Base-by-base conservation (phyloP, 2,329 filamentous ascomycete genomes). In the Colletotrichum abscissum region DNA sequence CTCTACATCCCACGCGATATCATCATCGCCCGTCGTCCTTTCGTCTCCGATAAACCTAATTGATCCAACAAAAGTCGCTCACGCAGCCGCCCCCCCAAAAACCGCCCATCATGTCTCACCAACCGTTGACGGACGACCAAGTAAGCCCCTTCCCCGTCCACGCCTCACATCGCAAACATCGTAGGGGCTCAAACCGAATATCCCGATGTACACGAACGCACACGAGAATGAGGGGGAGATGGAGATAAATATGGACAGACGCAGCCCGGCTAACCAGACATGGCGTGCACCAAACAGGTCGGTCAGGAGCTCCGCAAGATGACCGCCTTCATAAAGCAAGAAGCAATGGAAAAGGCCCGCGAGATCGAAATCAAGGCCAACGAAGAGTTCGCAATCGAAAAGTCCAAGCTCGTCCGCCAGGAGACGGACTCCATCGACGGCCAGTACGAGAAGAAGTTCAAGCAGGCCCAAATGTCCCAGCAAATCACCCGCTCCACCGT, bases 261-360 rank as follows among this genome's bases (percentile, higher is more conserved):
- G 42, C 19, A 49, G 42, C 42, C 42, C 42, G 42, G 42, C 42
- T 49, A 49, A 49, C 19, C 42, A 49, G 19, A 49, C 42, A 49
- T 49, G 42, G 42, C 42, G 42, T 49, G 42, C 42, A 49, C 42
- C 42, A 49, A 49, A 33, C 83, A 98, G 95, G 97, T 99, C 90
- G 92, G 94, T 86, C 92, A 94, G 86, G 97, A 99, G 92, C 94
- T 99, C 86, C 95, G 94, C 90, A 99, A 99, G 91, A 99, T 99
- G 97, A 98, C 97, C 74, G 96, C 95, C 82, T 99, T 99, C 91
- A 99, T 99, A 92, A 94, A 95, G 85, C 97, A 98, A 87, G 97
- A 99, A 88, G 97, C 97, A 73, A 91, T 93, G 81, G 97, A 99
- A 84, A 99, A 99, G 87, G 95, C 95, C 80, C 94, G 94, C 82